Base-by-base conservation (phyloP, 2,329 filamentous ascomycete species). In the Blastomyces emzantsi region DNA sequence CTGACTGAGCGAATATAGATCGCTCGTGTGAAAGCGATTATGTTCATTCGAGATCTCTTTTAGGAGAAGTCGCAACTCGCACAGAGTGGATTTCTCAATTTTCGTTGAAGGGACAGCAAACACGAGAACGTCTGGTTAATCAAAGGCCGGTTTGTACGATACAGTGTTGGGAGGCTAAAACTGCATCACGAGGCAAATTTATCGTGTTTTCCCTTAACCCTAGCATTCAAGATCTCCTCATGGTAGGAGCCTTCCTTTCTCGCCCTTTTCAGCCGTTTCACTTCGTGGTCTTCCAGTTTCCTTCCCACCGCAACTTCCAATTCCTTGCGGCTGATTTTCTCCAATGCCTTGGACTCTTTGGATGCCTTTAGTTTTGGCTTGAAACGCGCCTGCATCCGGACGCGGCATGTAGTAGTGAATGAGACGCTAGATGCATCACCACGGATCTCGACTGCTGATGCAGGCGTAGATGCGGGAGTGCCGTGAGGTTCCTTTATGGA, bases 371-470 rank as follows among this genome's bases (percentile, higher is more conserved):
- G 76, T 66, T 63, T 84, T 9, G 93, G 92, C 80, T 97, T 97
- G 80, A 96, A 97, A 60, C 90, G 83, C 28, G 93, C 91, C 78
- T 97, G 93, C 92, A 97, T 97, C 62, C 92, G 88, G 70, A 97
- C 85, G 60, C 90, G 83, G 65, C 96, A 74, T 7, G 87, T 88
- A 11, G 90, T 91, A 69, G 83, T 84, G 71, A 89, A 90, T 4
- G 81, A 83, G 60, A 87, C 84, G 9, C 79, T 77, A 17, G 87
- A 85, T 8, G 85, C 88, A 74, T 96, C 91, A 59, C 90, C 92
- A 41, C 90, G 85, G 15, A 95, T 80, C 68, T 92, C 88, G 0
- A 85, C 82, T 0, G 77, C 71, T 0, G 79, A 77, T 47, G 78
- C 80, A 1, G 78, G 70, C 64, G 83, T 83, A 25, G 74, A 75